phyloP scores from a whole-genome alignment of 2,329 filamentous ascomycete species.

The Fusarium tjaetaba region DNA sequence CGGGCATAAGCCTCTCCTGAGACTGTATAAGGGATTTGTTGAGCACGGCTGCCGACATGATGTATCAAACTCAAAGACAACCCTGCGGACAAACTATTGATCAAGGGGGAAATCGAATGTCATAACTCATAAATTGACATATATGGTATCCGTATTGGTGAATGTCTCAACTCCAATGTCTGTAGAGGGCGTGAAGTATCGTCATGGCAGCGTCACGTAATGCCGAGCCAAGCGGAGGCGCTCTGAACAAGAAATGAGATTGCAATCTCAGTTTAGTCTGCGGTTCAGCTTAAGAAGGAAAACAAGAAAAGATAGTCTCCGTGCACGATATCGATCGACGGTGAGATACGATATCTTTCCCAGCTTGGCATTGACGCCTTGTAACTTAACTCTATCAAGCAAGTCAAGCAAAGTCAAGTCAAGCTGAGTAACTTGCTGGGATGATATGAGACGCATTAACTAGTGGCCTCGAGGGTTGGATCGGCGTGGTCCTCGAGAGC shows the following conservation, averaged over 20 bases:
- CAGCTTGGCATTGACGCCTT: background rate
- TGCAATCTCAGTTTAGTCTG: conserved; percentile 9
- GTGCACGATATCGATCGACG: conserved; percentile 30
- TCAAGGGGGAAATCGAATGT: background rate
- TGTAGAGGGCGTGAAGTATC: conserved; percentile 17
- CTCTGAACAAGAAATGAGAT: conserved; percentile 24
- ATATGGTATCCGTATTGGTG: conserved; percentile 20
- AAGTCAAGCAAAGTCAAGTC: background rate
- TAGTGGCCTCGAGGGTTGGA: conserved; percentile 33
- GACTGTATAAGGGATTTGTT: background rate
- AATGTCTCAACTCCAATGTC: conserved; percentile 2
- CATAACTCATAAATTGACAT: background rate
- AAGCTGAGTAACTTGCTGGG: conserved; percentile 6
- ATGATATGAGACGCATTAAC: conserved; percentile 43
- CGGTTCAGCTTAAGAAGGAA: conserved; percentile 3
- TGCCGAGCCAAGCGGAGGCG: conserved; percentile 9
- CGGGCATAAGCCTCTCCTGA: background rate
- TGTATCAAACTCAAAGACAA: background rate
- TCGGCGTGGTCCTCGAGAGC: conserved; percentile 9
- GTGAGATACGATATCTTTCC: conserved; percentile 17
- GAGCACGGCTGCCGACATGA: background rate
- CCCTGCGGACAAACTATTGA: background rate
- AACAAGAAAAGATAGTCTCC: conserved; percentile 15
- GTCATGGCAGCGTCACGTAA: conserved; percentile 42
- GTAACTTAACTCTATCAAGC: conserved; percentile 6